These are phyloP conservation scores for Lodderomyces orthopsilosis DNA, from an alignment of 1,139 yeast species.

Conservation along the genomic window DNA sequence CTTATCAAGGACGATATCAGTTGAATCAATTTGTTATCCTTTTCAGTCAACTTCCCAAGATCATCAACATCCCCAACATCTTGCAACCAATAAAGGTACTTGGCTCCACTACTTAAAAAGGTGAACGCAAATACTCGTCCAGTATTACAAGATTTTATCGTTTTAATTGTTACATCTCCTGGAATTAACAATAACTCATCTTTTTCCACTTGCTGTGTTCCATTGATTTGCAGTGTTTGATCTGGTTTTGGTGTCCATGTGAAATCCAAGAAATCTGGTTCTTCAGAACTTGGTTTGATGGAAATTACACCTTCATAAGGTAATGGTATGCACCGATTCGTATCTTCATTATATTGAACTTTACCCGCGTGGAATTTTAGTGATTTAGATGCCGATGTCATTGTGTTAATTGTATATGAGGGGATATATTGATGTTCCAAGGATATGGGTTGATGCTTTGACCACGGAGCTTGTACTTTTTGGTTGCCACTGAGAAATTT, in stretches of 20 bases:
- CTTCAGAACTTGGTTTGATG: slow-evolving; percentile 59
- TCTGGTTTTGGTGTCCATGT: slow-evolving; percentile 41
- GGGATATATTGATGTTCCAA: background rate
- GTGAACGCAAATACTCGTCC: slow-evolving; percentile 86
- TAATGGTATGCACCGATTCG: slow-evolving; percentile 70
- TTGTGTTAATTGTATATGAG: background rate
- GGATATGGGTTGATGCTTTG: background rate
- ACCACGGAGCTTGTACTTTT: background rate
- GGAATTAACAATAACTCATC: slow-evolving; percentile 83
- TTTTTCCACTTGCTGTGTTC: slow-evolving; percentile 32
- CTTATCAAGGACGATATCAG: slow-evolving; percentile 55
- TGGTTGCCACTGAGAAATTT: slow-evolving; percentile 9
- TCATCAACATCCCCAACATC: slow-evolving; percentile 65
- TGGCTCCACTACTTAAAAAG: slow-evolving; percentile 80
- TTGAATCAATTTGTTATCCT: slow-evolving; percentile 54
- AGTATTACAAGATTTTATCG: slow-evolving; percentile 66
- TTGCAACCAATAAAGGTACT: slow-evolving; percentile 89
- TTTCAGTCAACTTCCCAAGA: slow-evolving; percentile 60
- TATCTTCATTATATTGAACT: slow-evolving; percentile 68
- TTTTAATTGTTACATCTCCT: slow-evolving; percentile 87
- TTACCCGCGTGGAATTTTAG: slow-evolving; percentile 80
- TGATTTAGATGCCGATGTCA: slow-evolving; percentile 16
- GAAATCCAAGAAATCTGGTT: slow-evolving; percentile 45
- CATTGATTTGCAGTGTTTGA: slow-evolving; percentile 22
- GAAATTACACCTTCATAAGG: slow-evolving; percentile 74